Evolutionary conservation across 2,329 filamentous ascomycete genomes (phyloP).

Genomic region (Claviceps monticola): DNA sequence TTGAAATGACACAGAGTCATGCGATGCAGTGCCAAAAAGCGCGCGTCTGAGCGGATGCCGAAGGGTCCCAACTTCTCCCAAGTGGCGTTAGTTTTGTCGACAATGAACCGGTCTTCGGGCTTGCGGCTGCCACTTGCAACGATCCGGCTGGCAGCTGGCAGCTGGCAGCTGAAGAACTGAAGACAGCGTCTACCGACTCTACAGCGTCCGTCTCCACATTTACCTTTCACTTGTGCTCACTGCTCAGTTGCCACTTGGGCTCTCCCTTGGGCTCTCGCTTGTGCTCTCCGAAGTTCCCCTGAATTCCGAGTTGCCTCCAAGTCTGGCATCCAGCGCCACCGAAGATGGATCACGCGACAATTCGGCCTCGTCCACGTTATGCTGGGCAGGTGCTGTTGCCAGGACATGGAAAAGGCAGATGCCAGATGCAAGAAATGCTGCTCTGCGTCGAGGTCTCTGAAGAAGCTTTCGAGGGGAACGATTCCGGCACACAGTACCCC

Average conservation of each 20-base stretch:
- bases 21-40: not conserved
- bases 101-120: not conserved
- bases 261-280: no score
- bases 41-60: slow-evolving; percentile 1
- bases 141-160: not conserved
- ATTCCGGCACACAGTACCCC: no score
- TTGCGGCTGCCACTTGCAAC: not conserved
- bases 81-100: no score
- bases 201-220: no score
- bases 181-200: no score
- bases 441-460: no score
- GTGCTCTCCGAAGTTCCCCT: no score
- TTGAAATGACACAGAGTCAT: not conserved
- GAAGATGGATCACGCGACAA: not conserved
- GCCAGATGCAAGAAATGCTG: not conserved
- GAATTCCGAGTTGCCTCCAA: no score
- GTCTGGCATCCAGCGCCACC: not conserved
- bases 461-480: no score
- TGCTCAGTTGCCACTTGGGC: no score
- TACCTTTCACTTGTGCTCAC: no score
- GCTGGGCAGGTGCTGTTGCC: not conserved
- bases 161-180: no score
- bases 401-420: not conserved
- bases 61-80: not conserved
- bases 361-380: not conserved